phyloP scores from a whole-genome alignment of 2,329 filamentous ascomycete genomes.

The Cyphellophora europaea region DNA sequence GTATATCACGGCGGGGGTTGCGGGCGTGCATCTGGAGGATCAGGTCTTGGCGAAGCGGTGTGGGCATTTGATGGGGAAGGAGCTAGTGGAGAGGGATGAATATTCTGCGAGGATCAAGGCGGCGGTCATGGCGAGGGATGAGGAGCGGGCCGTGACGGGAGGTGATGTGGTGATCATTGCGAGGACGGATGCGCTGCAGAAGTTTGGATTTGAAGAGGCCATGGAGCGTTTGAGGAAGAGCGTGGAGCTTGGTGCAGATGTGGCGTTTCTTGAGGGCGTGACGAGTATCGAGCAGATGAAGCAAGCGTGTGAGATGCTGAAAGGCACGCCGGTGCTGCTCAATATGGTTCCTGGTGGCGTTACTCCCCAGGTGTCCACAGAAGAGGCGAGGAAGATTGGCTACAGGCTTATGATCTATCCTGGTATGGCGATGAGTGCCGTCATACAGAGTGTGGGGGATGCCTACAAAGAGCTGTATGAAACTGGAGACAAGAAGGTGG shows the following conservation, averaged over 20 bases:
- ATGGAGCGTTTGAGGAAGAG: constrained; percentile 27
- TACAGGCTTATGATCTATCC: constrained; percentile 30
- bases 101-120: constrained; percentile 28
- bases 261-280: constrained; percentile 32
- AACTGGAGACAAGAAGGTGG: background rate
- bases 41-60: constrained; percentile 29
- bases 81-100: constrained; percentile 25
- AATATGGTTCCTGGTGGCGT: constrained; percentile 36
- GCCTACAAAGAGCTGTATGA: background rate
- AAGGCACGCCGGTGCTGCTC: constrained; percentile 29
- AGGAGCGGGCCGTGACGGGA: constrained; percentile 9
- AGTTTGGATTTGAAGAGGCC: constrained; percentile 30
- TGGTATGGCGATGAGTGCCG: background rate
- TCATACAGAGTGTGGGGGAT: background rate
- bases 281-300: constrained; percentile 27
- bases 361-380: constrained; percentile 27
- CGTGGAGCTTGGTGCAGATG: constrained; percentile 29
- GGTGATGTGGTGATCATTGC: constrained; percentile 36
- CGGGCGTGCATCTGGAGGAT: constrained; percentile 50
- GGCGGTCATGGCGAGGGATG: constrained; percentile 28
- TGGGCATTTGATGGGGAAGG: constrained; percentile 30
- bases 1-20: constrained; percentile 45
- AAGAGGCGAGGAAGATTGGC: constrained; percentile 30
- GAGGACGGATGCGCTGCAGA: constrained; percentile 28
- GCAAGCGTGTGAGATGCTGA: constrained; percentile 24